Evolutionary conservation across 2,329 filamentous ascomycete genomes (phyloP).

Genomic region (Coniochaeta ligniaria): DNA sequence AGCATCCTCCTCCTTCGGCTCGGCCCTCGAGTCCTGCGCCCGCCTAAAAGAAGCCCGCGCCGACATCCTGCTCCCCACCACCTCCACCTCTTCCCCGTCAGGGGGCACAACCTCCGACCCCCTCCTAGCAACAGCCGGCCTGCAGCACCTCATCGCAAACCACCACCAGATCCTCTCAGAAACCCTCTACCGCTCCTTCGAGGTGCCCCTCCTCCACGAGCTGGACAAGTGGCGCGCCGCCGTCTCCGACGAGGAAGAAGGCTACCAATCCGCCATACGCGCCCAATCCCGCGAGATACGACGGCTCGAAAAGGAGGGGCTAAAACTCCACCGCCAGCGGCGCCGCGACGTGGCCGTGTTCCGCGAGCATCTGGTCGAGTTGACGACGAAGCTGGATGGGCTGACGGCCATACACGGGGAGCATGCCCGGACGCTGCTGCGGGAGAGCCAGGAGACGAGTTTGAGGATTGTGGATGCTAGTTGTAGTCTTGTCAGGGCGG

Average conservation of each 20-base stretch:
- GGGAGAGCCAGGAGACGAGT: slow-evolving; percentile 60
- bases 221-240: slow-evolving; percentile 57
- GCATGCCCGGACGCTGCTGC: slow-evolving; percentile 51
- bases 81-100: slow-evolving; percentile 32
- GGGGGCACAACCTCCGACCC: slow-evolving; percentile 55
- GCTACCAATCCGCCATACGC: slow-evolving; percentile 48
- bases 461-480: slow-evolving; percentile 54
- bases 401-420: slow-evolving; percentile 53
- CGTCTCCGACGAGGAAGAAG: slow-evolving; percentile 58
- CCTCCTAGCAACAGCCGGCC: slow-evolving; percentile 53
- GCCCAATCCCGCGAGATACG: slow-evolving; percentile 53
- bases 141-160: slow-evolving; percentile 62
- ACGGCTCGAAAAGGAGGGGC: slow-evolving; percentile 56
- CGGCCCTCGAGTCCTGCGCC: slow-evolving; percentile 60
- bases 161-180: slow-evolving; percentile 64
- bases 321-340: slow-evolving; percentile 52
- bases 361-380: slow-evolving; percentile 54
- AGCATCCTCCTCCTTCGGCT: slow-evolving; percentile 56
- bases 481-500: slow-evolving; percentile 58
- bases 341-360: slow-evolving; percentile 55
- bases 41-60: slow-evolving; percentile 59
- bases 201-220: slow-evolving; percentile 63
- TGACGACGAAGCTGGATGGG: slow-evolving; percentile 56
- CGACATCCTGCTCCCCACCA: slow-evolving; percentile 42
- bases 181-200: slow-evolving; percentile 61